Conservation (phyloP, 169 alveolate species). For the Eimeria sp. region DNA sequence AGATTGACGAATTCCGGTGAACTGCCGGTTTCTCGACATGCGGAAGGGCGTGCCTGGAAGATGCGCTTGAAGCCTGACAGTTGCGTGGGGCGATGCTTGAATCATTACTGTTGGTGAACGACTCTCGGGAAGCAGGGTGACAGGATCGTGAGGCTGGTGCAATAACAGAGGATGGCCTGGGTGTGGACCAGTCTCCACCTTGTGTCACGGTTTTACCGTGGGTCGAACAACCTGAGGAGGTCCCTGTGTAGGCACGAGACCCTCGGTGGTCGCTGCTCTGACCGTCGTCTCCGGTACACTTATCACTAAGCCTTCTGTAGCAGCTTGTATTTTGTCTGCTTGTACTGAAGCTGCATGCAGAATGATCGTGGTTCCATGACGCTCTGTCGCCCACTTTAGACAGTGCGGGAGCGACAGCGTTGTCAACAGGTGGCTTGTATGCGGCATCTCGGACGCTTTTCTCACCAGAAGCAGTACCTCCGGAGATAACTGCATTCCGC, state of each 20-base stretch:
- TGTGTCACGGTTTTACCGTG: neutral
- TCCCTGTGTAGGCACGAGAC: neutral
- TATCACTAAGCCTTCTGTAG: slow-evolving; percentile 5
- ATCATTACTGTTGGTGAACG: neutral
- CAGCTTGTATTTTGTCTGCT: neutral
- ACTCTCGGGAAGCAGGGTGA: neutral
- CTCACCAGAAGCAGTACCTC: neutral
- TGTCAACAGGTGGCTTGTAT: neutral
- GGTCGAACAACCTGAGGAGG: slow-evolving; percentile 12
- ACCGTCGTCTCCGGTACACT: neutral
- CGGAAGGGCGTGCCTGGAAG: neutral
- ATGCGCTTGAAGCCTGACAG: neutral
- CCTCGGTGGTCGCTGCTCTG: neutral
- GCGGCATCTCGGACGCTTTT: neutral
- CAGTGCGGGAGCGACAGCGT: neutral
- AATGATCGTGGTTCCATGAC: slow-evolving; percentile 6
- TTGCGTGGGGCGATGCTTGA: neutral
- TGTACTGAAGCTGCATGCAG: slow-evolving; percentile 5
- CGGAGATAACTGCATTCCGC: slow-evolving; percentile 21
- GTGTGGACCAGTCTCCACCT: neutral
- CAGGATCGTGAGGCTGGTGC: neutral
- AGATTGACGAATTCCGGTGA: slow-evolving; percentile 40
- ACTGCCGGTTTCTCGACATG: neutral
- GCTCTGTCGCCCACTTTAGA: neutral
- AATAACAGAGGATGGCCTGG: neutral